phyloP scores from a whole-genome alignment of 805 yeast species.

The Suhomyces pyralidae region DNA sequence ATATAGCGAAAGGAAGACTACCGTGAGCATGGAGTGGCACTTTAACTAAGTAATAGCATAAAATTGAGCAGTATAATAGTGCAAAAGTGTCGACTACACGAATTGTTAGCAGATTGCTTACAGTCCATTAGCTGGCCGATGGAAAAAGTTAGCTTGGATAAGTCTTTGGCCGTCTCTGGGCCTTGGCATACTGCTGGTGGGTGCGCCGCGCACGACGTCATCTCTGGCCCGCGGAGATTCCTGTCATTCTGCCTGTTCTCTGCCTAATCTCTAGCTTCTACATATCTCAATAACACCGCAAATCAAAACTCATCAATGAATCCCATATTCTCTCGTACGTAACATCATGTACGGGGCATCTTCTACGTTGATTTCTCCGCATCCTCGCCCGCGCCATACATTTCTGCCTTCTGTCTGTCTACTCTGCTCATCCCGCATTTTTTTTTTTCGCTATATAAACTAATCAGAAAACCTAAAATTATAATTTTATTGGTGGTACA shows the following conservation, averaged over 20 bases:
- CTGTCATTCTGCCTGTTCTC: not conserved
- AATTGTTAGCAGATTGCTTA: too few relatives aligned
- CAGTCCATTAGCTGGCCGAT: too few relatives aligned
- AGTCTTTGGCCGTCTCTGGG: not conserved
- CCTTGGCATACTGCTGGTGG: not conserved
- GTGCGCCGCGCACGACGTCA: not conserved
- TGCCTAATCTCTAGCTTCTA: not conserved
- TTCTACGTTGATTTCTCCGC: not conserved
- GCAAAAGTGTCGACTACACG: too few relatives aligned
- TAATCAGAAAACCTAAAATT: not conserved
- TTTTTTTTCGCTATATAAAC: not conserved
- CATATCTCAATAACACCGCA: not conserved
- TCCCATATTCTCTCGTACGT: too few relatives aligned
- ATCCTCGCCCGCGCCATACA: not conserved
- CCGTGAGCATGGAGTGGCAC: too few relatives aligned
- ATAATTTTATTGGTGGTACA: not conserved
- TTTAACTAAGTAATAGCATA: too few relatives aligned
- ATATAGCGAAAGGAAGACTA: not conserved
- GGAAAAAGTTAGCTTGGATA: too few relatives aligned
- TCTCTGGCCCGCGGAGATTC: slow-evolving; percentile 2
- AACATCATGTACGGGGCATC: too few relatives aligned
- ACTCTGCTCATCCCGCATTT: not conserved
- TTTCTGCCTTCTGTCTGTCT: not conserved
- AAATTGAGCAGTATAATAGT: too few relatives aligned
- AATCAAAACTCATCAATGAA: not conserved